Base-by-base conservation (phyloP, 345 rosid genomes). In the Noccaea bulbosa region DNA sequence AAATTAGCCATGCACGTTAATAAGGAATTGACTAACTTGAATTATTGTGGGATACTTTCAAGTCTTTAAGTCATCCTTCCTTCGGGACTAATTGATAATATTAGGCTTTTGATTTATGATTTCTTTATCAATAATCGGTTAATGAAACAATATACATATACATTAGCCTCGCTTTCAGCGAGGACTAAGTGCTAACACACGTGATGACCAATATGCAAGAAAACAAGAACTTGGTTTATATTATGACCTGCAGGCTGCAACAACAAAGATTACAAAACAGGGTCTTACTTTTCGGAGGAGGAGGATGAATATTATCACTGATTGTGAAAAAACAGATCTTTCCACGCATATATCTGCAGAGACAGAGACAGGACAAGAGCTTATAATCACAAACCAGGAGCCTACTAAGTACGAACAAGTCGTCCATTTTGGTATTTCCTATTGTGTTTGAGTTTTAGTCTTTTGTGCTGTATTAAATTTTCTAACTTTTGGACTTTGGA, bases 201-300 rank as follows among this genome's bases (percentile, higher is more conserved):
- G 76, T 72, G 46, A 63, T 72, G 46, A 63, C n/a, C 4, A 55
- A 40, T 6, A 32, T 72, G 46, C 49, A 22, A 46, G 64, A n/a
- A 10, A 11, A 32, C 51, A 43, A 61, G 27, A 10, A 9, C 30
- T 52, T 39, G 14, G 9, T 17, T 17, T 33, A 5, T 32, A 62
- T 33, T 40, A n/a, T 33, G 12, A 33, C 20, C 60, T 15, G 14
- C n/a, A n/a, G n/a, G n/a, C n/a, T n/a, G 15, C 60, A 34, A 55
- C 60, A 33, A 53, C 4, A 53, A n/a, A 32, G 55, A 50, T 12
- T 6, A 57, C 7, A 41, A 38, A 60, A 60, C 38, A 43, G 10
- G 2, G 5, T 20, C 8, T 34, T 0, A 44, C 70, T 48, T 33
- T 37, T 53, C 14, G 22, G 9, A 14, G n/a, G 6, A 41, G 54